phyloP scores from a whole-genome alignment of 1,284 basidiomycete genomes.

The Leccinum angustisporum region DNA sequence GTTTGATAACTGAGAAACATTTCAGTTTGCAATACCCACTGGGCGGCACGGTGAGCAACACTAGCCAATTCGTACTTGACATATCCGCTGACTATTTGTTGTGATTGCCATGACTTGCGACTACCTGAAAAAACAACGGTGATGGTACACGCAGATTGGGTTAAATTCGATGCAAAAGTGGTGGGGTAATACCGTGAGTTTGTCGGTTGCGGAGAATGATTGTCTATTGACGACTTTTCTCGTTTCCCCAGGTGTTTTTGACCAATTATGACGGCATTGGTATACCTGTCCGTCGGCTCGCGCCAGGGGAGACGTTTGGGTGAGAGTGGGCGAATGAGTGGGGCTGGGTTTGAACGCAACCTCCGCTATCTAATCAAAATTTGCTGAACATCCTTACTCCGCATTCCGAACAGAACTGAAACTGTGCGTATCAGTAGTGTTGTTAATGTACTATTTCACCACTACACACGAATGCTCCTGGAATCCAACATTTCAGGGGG shows the following conservation, averaged over 20 bases:
- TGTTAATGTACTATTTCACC: no score
- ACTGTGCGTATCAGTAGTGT: no score
- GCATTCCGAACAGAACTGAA: no score
- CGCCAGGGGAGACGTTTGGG: conserved; percentile 41
- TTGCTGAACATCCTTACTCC: no score
- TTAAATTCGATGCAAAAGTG: conserved; percentile 41
- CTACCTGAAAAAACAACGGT: no score
- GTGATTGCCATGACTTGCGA: no score
- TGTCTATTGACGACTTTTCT: not conserved
- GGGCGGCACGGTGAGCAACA: conserved; percentile 26
- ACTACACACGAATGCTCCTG: no score
- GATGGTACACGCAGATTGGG: conserved; percentile 38
- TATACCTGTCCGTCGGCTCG: conserved; percentile 39
- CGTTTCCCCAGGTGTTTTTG: conserved; percentile 28
- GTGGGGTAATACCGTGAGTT: conserved; percentile 51
- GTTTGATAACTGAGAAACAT: not conserved
- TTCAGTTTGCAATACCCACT: conserved; percentile 35
- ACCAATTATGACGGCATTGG: conserved; percentile 41
- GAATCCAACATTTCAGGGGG: no score
- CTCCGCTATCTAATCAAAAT: no score
- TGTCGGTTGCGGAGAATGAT: not conserved
- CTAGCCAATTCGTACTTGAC: not conserved
- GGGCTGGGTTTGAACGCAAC: not conserved
- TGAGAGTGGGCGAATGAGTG: conserved; percentile 1
- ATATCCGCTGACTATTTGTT: not conserved